A percentile compares a stretch with the other conserved stretches of the same genome.
Evolutionary conservation across 2,329 filamentous ascomycete species (phyloP).

Genomic region (Epicoccum sorghinum): DNA sequence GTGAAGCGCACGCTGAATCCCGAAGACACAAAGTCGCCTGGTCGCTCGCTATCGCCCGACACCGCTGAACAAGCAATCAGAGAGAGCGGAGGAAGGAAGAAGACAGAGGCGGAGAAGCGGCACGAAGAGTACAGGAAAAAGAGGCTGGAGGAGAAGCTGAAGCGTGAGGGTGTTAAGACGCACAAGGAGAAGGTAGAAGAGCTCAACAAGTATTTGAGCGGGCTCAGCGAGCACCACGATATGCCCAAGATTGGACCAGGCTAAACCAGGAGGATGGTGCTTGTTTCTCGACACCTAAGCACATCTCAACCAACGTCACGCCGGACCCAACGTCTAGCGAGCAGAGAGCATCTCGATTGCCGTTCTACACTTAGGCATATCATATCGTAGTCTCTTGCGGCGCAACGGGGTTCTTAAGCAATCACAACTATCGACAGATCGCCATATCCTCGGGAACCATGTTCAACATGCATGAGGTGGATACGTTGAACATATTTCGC

Average conservation of each 20-base stretch:
- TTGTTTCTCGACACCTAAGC: not conserved
- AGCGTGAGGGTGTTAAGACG: slow-evolving; percentile 87
- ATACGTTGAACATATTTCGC: no score
- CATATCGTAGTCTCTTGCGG: no score
- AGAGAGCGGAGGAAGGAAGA: slow-evolving; percentile 52
- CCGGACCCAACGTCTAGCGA: no score
- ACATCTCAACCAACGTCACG: not conserved
- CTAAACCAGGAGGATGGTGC: slow-evolving; percentile 45
- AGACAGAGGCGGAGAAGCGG: slow-evolving; percentile 83
- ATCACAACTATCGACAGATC: no score
- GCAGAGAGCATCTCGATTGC: no score
- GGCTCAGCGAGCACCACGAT: slow-evolving; percentile 94
- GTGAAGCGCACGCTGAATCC: slow-evolving; percentile 29
- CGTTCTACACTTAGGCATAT: no score
- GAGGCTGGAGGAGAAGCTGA: slow-evolving; percentile 79
- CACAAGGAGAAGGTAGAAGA: slow-evolving; percentile 97
- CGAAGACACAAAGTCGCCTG: slow-evolving; percentile 26
- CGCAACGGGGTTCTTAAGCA: no score
- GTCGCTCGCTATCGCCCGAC: slow-evolving; percentile 44
- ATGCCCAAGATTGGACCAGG: slow-evolving; percentile 70
- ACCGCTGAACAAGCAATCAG: slow-evolving; percentile 33
- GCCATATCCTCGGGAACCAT: no score
- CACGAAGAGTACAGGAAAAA: slow-evolving; percentile 83
- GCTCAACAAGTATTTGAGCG: slow-evolving; percentile 89
- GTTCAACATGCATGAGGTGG: no score